phyloP scores from a whole-genome alignment of 2,329 filamentous ascomycete species.

The Pyricularia pennisetigena region DNA sequence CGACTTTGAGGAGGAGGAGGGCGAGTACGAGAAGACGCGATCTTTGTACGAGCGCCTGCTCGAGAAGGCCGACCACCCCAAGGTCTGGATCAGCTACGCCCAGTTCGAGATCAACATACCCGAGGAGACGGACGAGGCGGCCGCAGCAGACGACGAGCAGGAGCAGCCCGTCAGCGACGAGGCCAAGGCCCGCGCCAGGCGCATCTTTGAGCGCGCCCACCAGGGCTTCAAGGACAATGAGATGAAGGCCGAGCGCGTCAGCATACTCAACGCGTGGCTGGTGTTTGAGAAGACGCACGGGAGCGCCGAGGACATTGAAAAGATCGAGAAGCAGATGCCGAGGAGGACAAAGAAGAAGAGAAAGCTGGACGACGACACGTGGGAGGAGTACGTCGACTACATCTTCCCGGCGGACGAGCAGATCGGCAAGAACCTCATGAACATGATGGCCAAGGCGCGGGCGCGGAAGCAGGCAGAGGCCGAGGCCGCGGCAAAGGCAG shows the following conservation, averaged over 20 bases:
- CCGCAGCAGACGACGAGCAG: constrained; percentile 40
- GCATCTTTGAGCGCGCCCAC: constrained; percentile 77
- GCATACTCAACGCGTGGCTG: constrained; percentile 84
- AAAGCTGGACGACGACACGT: constrained; percentile 83
- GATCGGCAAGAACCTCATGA: constrained; percentile 72
- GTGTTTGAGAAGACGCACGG: constrained; percentile 87
- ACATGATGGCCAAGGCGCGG: constrained; percentile 75
- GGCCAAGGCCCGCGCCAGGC: constrained; percentile 73
- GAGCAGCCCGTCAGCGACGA: constrained; percentile 65
- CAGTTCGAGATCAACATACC: constrained; percentile 95
- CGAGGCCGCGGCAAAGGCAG: constrained; percentile 20
- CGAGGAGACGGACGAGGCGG: constrained; percentile 49
- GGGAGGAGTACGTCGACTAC: constrained; percentile 96
- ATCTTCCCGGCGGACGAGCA: constrained; percentile 94
- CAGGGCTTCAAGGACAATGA: constrained; percentile 81
- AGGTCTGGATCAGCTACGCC: constrained; percentile 99
- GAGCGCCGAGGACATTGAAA: constrained; percentile 61
- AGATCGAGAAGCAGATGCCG: constrained; percentile 89
- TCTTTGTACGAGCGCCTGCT: constrained; percentile 82
- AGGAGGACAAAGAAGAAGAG: constrained; percentile 85
- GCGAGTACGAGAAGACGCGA: constrained; percentile 76
- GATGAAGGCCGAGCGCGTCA: constrained; percentile 88
- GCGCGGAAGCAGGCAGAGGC: constrained; percentile 67
- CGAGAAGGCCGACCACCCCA: constrained; percentile 94
- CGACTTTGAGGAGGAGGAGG: constrained; percentile 95